phyloP scores from a whole-genome alignment of 805 yeast genomes.

The Clavispora santaluciae region DNA sequence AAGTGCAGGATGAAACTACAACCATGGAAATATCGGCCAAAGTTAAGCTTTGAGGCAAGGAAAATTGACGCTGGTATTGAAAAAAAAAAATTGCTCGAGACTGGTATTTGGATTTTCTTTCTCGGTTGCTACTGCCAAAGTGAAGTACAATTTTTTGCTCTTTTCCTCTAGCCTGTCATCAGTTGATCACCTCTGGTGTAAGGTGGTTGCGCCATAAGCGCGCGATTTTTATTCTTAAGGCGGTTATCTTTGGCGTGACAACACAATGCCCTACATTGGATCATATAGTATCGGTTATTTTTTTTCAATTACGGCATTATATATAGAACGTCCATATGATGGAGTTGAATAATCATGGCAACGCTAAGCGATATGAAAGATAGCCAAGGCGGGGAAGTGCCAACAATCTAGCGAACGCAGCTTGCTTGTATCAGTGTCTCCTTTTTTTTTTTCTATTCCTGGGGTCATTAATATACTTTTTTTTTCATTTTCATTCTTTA shows the following conservation, averaged over 20 bases:
- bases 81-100: too few relatives aligned
- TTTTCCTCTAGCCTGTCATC: too few relatives aligned
- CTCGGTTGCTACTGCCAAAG: too few relatives aligned
- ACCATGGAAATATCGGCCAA: too few relatives aligned
- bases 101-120: too few relatives aligned
- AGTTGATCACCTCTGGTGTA: too few relatives aligned
- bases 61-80: too few relatives aligned
- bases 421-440: neutral
- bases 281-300: neutral
- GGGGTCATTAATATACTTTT: conserved; percentile 1
- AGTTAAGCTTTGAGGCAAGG: too few relatives aligned
- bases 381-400: neutral
- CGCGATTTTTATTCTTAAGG: neutral
- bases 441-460: neutral
- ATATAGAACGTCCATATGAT: neutral
- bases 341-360: neutral
- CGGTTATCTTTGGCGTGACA: too few relatives aligned
- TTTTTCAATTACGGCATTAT: neutral
- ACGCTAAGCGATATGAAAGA: neutral
- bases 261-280: too few relatives aligned
- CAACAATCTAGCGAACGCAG: neutral
- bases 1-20: neutral
- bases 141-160: too few relatives aligned
- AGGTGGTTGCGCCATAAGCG: neutral
- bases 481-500: neutral